A percentile compares a stretch with the other conserved stretches of the same genome.
These are phyloP conservation scores for Cardiospermum halicacabum DNA, from an alignment of 345 rosid genomes.

Conservation along the genomic window DNA sequence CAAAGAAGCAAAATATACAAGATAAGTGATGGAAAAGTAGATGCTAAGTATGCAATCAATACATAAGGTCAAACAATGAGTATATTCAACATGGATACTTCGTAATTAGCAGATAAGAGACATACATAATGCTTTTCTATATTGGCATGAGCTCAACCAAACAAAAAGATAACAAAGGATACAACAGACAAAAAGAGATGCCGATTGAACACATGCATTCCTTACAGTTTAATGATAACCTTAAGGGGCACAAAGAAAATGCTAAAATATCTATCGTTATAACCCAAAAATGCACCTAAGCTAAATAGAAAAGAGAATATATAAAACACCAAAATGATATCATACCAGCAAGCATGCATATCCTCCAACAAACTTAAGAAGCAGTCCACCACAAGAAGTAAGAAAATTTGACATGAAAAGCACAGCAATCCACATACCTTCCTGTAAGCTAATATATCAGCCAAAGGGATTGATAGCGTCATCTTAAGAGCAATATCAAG, in stretches of 20 bases:
- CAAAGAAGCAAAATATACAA: slow-evolving; percentile 21
- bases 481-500: slow-evolving; percentile 87
- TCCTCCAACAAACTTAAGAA: neutral
- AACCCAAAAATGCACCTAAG: neutral
- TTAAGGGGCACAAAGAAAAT: too few species aligned
- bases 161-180: neutral
- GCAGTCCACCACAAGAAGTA: neutral
- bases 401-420: neutral
- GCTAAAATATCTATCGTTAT: neutral
- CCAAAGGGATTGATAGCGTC: slow-evolving; percentile 85
- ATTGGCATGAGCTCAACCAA: neutral
- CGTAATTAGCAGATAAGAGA: neutral
- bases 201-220: too few species aligned
- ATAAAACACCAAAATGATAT: neutral
- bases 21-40: neutral
- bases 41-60: neutral
- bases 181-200: too few species aligned
- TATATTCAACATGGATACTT: neutral
- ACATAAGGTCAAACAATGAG: neutral
- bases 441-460: slow-evolving; percentile 86
- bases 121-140: neutral
- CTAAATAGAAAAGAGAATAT: neutral
- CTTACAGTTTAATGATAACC: too few species aligned
- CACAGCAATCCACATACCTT: slow-evolving; percentile 47
- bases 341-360: neutral